Evolutionary conservation across 2,329 filamentous ascomycete genomes (phyloP).

Genomic region (Fusarium sp.): DNA sequence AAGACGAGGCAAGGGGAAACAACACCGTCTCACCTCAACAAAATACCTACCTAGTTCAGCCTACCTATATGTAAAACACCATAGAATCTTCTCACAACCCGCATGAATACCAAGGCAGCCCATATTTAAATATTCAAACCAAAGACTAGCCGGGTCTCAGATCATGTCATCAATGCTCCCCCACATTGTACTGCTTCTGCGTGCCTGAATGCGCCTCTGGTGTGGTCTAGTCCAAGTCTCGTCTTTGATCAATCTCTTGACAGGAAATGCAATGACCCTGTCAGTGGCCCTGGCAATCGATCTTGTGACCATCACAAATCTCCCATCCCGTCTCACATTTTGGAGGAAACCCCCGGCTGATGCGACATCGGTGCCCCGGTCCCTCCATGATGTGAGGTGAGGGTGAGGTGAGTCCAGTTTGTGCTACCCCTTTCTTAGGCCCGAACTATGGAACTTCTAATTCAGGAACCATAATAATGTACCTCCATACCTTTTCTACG

Average conservation of each 20-base stretch:
- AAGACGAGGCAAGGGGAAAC: slow-evolving; percentile 31
- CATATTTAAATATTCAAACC: background rate
- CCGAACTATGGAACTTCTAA: slow-evolving; percentile 8
- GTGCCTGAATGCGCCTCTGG: slow-evolving; percentile 26
- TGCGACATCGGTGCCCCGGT: slow-evolving; percentile 41
- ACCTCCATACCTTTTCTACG: background rate
- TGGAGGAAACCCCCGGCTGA: slow-evolving; percentile 26
- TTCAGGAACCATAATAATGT: slow-evolving; percentile 10
- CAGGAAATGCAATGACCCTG: slow-evolving; percentile 16
- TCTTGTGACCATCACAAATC: slow-evolving; percentile 44
- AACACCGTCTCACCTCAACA: slow-evolving; percentile 3
- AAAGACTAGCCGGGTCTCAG: background rate
- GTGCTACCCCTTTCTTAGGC: slow-evolving; percentile 14
- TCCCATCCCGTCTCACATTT: slow-evolving; percentile 40
- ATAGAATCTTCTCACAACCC: background rate
- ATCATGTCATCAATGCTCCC: slow-evolving; percentile 17
- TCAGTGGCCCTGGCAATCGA: slow-evolving; percentile 36
- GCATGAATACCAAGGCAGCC: background rate
- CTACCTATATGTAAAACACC: slow-evolving; percentile 18
- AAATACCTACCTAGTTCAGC: background rate
- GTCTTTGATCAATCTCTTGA: slow-evolving; percentile 26
- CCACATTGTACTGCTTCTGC: slow-evolving; percentile 25
- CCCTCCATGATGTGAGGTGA: background rate
- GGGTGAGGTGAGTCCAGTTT: slow-evolving; percentile 10
- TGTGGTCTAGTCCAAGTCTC: slow-evolving; percentile 24